A percentile compares a stretch with the other conserved stretches of the same genome.
Evolutionary conservation across 73 alveolate genomes (phyloP).

Genomic region (Effrenium voratum): DNA sequence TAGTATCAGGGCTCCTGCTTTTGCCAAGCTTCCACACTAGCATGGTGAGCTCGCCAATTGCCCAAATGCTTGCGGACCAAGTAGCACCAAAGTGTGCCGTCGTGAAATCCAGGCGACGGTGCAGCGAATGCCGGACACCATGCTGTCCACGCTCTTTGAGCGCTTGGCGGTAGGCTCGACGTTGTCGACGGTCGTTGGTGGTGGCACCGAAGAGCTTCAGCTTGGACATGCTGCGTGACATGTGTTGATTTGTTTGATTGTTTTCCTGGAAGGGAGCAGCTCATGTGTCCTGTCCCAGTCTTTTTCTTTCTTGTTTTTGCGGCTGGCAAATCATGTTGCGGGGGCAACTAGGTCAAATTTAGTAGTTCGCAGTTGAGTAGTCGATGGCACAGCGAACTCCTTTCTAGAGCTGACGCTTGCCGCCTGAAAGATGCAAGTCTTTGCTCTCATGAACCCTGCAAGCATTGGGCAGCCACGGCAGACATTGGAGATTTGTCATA

Average conservation of each 20-base stretch:
- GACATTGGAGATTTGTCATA: too few relatives aligned
- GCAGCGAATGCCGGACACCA: slow-evolving; percentile 84
- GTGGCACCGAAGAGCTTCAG: too few relatives aligned
- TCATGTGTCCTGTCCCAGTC: neutral
- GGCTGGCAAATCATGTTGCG: too few relatives aligned
- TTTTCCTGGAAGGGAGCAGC: neutral
- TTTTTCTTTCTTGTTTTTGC: too few relatives aligned
- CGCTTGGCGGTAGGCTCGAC: slow-evolving; percentile 83
- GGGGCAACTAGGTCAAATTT: too few relatives aligned
- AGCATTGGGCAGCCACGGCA: too few relatives aligned
- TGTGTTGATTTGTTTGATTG: neutral
- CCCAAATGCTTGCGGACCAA: neutral
- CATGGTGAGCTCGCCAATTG: neutral
- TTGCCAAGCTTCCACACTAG: neutral
- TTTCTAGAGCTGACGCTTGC: too few relatives aligned
- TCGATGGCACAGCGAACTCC: too few relatives aligned
- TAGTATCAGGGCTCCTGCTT: neutral
- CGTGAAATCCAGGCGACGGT: slow-evolving; percentile 22
- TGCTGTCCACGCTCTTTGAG: slow-evolving; percentile 86
- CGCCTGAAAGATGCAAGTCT: too few relatives aligned
- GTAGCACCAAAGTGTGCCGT: neutral
- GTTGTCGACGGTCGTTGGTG: too few relatives aligned
- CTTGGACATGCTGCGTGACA: neutral
- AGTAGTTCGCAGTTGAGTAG: too few relatives aligned
- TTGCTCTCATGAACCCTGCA: too few relatives aligned